Conservation (phyloP, 768 basidiomycete genomes). For the Artomyces pyxidatus region DNA sequence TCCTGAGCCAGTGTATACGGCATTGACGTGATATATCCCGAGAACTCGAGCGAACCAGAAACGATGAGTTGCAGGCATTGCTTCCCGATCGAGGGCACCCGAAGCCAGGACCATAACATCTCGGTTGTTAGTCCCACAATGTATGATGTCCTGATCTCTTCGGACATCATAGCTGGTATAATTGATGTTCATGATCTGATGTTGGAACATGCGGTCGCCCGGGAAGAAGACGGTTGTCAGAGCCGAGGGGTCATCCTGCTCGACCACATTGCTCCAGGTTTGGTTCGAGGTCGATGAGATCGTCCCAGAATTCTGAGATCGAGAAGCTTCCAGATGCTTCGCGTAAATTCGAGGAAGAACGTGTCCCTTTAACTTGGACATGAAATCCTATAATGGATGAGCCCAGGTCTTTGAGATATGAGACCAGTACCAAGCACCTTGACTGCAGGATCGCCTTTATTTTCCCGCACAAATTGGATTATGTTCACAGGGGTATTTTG, state of each 20-base stretch:
- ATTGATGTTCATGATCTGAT: slow-evolving; percentile 15
- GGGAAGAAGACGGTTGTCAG: slow-evolving; percentile 5
- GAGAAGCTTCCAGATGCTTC: too few relatives aligned
- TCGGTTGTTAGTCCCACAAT: not conserved
- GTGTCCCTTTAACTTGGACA: not conserved
- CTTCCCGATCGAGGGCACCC: slow-evolving; percentile 6
- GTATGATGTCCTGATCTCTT: slow-evolving; percentile 14
- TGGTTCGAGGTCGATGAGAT: too few relatives aligned
- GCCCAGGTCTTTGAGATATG: too few relatives aligned
- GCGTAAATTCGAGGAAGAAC: not conserved
- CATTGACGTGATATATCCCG: not conserved
- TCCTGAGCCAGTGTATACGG: not conserved
- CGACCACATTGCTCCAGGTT: too few relatives aligned
- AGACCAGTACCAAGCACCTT: not conserved
- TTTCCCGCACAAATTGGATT: not conserved
- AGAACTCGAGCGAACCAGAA: slow-evolving; percentile 18
- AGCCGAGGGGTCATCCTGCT: too few relatives aligned
- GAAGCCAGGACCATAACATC: slow-evolving; percentile 14
- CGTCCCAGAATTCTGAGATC: too few relatives aligned
- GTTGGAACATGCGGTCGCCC: slow-evolving; percentile 16
- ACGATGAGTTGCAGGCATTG: slow-evolving; percentile 14
- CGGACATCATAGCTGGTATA: slow-evolving; percentile 19
- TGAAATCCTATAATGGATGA: slow-evolving; percentile 5
- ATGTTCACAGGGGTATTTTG: not conserved
- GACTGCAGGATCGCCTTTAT: not conserved